Base-by-base conservation (phyloP, 345 rosid genomes). In the Hypericum androsaemum region DNA sequence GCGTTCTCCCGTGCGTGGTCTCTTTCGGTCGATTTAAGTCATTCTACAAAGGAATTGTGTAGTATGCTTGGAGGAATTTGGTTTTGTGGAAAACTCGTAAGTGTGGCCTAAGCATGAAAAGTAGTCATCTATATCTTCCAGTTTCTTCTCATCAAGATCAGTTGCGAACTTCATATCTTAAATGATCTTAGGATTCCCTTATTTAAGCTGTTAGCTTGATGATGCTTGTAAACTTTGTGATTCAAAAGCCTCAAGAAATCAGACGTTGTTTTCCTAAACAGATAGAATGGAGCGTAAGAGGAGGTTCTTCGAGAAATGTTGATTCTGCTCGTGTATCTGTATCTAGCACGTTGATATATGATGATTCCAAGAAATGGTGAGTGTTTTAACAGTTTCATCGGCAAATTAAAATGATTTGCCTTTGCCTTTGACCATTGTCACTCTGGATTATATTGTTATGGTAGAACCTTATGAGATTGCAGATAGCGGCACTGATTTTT, bases 311-410 rank as follows among this genome's bases (percentile, higher is more conserved):
- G 54, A 75, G 95, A 66, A 92, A 92, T 70, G 64, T 80, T n/a
- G 94, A 88, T 56, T 88, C 96, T 64, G 98, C 96, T 58, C 88
- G 95, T 57, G 68, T 88, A 61, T 92, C 98, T 47, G 67, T 92
- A 59, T 95, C 96, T 37, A 12, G 86, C 43, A 85, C 89, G 13
- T 75, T 92, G 55, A 77, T 40, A 53, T 85, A 80, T 41, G 88
- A 92, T 43, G 88, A 88, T 54, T 68, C 86, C 58, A 87, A 74
- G 79, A 74, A 81, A 45, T 83, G 98, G 96, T 85, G 62, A 49
- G 84, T 64, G 48, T 32, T 60, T 64, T 49, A 49, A 6, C 53
- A 12, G n/a, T 43, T 15, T 41, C 32, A 13, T 41, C 17, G 16
- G 37, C 10, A 17, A 43, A 37, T 51, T n/a, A 22, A 3, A 5